A percentile compares a stretch with the other conserved stretches of the same genome.
phyloP scores from a whole-genome alignment of 1,284 basidiomycete species.

The Grifola frondosa region DNA sequence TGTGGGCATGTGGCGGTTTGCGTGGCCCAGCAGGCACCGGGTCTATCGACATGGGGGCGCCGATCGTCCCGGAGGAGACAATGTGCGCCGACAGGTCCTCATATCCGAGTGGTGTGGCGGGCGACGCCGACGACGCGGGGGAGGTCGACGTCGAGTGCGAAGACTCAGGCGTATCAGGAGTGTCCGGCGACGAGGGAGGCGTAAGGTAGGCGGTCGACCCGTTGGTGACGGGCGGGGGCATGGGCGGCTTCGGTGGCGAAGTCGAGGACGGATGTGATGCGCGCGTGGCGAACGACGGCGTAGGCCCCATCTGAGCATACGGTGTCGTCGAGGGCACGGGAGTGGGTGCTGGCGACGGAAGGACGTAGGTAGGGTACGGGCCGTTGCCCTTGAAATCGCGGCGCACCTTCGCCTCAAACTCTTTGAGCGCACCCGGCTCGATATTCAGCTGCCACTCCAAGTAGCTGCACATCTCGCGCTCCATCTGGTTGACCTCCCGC shows the following conservation, averaged over 20 bases:
- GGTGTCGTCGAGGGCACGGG: constrained; percentile 48
- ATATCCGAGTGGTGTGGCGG: constrained; percentile 50
- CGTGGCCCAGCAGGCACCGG: constrained; percentile 8
- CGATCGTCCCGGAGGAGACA: constrained; percentile 40
- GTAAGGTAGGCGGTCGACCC: not conserved
- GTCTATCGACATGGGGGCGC: constrained; percentile 30
- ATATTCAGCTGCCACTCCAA: constrained; percentile 90
- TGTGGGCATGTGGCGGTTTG: constrained; percentile 22
- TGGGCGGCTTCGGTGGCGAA: constrained; percentile 36
- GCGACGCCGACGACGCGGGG: constrained; percentile 54
- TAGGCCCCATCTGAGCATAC: constrained; percentile 32
- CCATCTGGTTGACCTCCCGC: constrained; percentile 95
- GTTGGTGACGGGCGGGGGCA: constrained; percentile 4
- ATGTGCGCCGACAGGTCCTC: constrained; percentile 49
- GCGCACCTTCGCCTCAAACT: constrained; percentile 63
- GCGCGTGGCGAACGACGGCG: constrained; percentile 43
- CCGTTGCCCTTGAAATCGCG: constrained; percentile 59
- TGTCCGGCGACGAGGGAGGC: constrained; percentile 28
- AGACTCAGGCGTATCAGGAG: constrained; percentile 48
- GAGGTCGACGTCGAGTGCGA: constrained; percentile 50
- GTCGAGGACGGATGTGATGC: constrained; percentile 31
- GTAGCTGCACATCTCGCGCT: constrained; percentile 91
- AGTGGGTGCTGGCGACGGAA: constrained; percentile 53
- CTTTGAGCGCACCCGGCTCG: constrained; percentile 60
- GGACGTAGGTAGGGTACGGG: constrained; percentile 58